phyloP scores from a whole-genome alignment of 2,329 filamentous ascomycete species.

The Phoma herbarum region DNA sequence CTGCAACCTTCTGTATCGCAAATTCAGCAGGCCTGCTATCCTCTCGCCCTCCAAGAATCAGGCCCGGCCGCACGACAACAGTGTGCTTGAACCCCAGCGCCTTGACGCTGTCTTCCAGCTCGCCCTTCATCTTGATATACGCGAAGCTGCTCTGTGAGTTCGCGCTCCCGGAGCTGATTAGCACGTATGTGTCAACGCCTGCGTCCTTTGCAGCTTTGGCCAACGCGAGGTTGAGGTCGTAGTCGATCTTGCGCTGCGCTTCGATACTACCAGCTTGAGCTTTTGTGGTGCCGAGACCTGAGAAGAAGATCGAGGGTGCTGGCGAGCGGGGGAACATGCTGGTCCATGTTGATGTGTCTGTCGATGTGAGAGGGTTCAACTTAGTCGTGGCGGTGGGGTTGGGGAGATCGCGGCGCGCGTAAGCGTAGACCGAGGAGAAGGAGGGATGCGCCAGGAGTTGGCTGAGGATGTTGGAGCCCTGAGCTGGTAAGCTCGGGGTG shows the following conservation, averaged over 20 bases:
- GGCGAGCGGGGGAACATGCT: constrained; percentile 66
- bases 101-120: constrained; percentile 81
- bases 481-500: background rate
- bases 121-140: constrained; percentile 80
- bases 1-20: constrained; percentile 64
- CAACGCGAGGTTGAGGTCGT: constrained; percentile 83
- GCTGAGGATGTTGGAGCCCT: constrained; percentile 78
- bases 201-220: constrained; percentile 77
- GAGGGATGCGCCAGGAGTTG: constrained; percentile 64
- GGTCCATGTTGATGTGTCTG: constrained; percentile 74
- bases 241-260: constrained; percentile 86
- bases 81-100: constrained; percentile 78
- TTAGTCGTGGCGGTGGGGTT: constrained; percentile 61
- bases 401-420: constrained; percentile 71
- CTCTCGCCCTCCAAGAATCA: constrained; percentile 77
- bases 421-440: constrained; percentile 66
- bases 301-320: constrained; percentile 73
- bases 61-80: constrained; percentile 76
- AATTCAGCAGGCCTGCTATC: constrained; percentile 68
- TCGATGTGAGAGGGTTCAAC: constrained; percentile 71
- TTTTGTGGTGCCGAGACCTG: constrained; percentile 81
- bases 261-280: constrained; percentile 77
- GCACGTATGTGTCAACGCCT: constrained; percentile 78
- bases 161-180: constrained; percentile 70
- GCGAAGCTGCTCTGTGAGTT: constrained; percentile 61